Base-by-base conservation (phyloP, 2,329 filamentous ascomycete genomes). In the Aspergillus sojae region DNA sequence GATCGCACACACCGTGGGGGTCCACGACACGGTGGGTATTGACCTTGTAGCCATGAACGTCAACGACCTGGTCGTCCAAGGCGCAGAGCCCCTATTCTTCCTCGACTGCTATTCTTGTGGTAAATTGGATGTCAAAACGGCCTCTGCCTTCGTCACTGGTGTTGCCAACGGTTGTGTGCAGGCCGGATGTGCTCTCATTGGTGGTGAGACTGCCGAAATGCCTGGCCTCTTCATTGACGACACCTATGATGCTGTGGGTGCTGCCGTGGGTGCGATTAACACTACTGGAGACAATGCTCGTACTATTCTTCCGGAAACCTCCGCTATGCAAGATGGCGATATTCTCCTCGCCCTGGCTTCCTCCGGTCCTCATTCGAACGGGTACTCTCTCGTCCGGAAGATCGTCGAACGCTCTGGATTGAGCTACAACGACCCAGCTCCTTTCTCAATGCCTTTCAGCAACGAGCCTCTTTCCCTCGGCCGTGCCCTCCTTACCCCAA, bases 41-140 rank as follows among this genome's bases (percentile, higher is more conserved):
- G 95, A 99, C 76, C 86, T 99, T 41, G 95, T 99, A 4, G 95
- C 95, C 69, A 98, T 98, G 94, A 98, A 97, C 78, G 95, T 98
- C 75, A 99, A 99, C 78, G 95, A 99, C 74, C 85, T 99, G 0
- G 90, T 99, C 58, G 95, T 98, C 10, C 94, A 98, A 81, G 95
- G 95, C 60, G 95, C 95, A 14, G 92, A 95, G 70, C 94, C 95
- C 2, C 85, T 98, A 68, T 95, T 95, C 84, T 98, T 99, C 86
- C 89, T 98, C 66, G 95, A 99, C 82, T 98, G 96, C 85, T 97
- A 96, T 80, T 94, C 93, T 65, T 97, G 94, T 84, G 93, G 92
- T 78, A 91, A 90, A 77, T 87, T 99, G 26, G 88, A 96, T 69
- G 87, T 94, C 10, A 83, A 88, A 43, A 88, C 88, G 5, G 93